Base-by-base conservation (phyloP, 2,329 filamentous ascomycete species). In the Conoideocrella luteorostrata region DNA sequence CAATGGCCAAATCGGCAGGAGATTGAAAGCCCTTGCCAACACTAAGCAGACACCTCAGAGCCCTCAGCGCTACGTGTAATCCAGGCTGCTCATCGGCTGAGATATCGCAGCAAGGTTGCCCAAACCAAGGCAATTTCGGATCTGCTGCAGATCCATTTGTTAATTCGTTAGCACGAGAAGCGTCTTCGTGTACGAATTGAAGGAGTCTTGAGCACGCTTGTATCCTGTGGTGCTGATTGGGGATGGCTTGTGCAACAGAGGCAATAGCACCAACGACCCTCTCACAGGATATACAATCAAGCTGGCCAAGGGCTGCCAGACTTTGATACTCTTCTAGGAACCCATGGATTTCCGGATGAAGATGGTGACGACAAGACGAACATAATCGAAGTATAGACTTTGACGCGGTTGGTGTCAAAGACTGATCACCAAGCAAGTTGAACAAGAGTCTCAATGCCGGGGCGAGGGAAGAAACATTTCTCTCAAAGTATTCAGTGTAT, bases 401-500 rank as follows among this genome's bases (percentile, higher is more conserved):
- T 2, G 87, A 86, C 4, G 87, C 84, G 39, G 78, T 73, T n/a
- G 74, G 70, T 7, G 82, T 80, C 35, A 90, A 69, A 4, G 73
- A 65, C 2, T 74, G 66, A 24, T 84, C 79, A 15, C 75, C 72
- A 4, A 91, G 69, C 6, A 84, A 80, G 24, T 72, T 75, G 57
- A 94, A 90, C 1, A 93, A 72, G 35, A 91, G 79, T 39, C 83
- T 85, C 20, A 94, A 68, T 2, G 84, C 84, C 33, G 80, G 70
- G 1, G 86, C 82, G 1, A 94, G 71, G 48, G 80, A 78, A 24
- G 76, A 71, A 2, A 80, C 69, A 56, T 87, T 80, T 18, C 80
- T 75, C 54, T 86, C 77, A 59, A 94, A 91, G 63, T 87, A 93
- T 43, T 82, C 78, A 5, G 84, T 80, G 56, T 88, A 89, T 21